Base-by-base conservation (phyloP, 805 yeast genomes). In the Metschnikowia vanudenii region DNA sequence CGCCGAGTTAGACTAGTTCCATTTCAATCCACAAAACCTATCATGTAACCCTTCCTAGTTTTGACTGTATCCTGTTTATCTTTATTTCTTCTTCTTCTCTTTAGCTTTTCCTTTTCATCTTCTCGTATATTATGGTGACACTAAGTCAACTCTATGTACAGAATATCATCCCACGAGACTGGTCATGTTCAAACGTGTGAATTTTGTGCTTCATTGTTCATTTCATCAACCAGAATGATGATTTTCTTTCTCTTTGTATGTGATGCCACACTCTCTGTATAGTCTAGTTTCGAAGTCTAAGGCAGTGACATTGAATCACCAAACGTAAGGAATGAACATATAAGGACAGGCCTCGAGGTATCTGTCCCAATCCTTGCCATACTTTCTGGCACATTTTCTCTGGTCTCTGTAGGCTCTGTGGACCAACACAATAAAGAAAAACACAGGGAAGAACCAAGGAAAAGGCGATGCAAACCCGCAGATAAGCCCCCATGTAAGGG, bases 401-500 rank as follows among this genome's bases (percentile, higher is more conserved):
- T 84, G 79, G 71, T 94, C 99, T 73, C 99, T 85, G 54, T 74
- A 64, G 36, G 96, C 89, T 69, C 99, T 84, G 70, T 94, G 99
- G 38, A 84, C 67, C 64, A 94, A 80, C 52, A 90, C 97, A 57
- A 84, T 70, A 52, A 90, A 80, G 82, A 89, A 94, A 74, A 94
- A 94, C 18, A 75, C 72, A 3, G 99, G 97, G 82, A 85, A 92
- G 70, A 94, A 94, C 92, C 96, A 94, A 37, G 97, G 96, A 74
- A 92, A 81, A 41, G 91, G 87, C 2, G 96, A 87, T 28, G 74
- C 75, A 66, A 84, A 82, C 0, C 99, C 99, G 67, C 97, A 89
- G 51, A 83, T 78, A 51, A 94, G 75, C 4, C 92, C 96, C 99
- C 99, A 94, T 38, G 94, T 78, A 57, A 88, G 73, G 41, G 95